phyloP scores from a whole-genome alignment of 2,329 filamentous ascomycete genomes.

The Trichocomaceae sp. region DNA sequence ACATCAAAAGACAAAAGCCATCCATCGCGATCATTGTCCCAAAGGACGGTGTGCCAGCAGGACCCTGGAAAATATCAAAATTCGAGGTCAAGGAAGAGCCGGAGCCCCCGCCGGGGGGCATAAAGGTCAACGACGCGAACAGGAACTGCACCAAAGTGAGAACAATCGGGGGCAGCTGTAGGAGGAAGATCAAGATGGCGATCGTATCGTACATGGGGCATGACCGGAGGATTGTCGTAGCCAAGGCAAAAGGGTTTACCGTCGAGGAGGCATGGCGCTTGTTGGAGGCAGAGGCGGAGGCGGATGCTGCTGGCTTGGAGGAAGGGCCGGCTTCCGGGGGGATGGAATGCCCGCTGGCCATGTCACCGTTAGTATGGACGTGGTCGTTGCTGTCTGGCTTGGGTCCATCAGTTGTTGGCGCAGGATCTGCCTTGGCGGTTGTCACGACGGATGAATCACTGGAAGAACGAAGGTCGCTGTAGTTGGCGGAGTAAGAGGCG shows the following conservation, averaged over 20 bases:
- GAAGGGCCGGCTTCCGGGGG: conserved; percentile 26
- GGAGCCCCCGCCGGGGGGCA: conserved; percentile 72
- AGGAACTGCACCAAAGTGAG: conserved; percentile 85
- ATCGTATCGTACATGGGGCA: conserved; percentile 92
- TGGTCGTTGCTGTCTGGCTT: conserved; percentile 32
- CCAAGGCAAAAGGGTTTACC: conserved; percentile 67
- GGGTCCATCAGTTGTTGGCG: conserved; percentile 20
- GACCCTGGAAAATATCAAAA: conserved; percentile 85
- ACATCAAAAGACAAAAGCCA: conserved; percentile 71
- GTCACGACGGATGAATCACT: conserved; percentile 30
- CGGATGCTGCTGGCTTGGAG: conserved; percentile 23
- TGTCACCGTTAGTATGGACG: conserved; percentile 30
- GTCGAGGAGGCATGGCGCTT: conserved; percentile 44
- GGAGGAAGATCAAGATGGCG: conserved; percentile 90
- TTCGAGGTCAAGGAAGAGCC: conserved; percentile 65
- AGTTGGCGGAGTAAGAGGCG: conserved; percentile 30
- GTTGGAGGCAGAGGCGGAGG: conserved; percentile 16
- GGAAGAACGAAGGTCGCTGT: conserved; percentile 36
- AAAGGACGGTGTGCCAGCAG: conserved; percentile 76
- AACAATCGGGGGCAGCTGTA: conserved; percentile 82
- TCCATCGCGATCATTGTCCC: conserved; percentile 81
- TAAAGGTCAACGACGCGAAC: conserved; percentile 88
- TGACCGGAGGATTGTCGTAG: conserved; percentile 78
- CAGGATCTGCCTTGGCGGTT: conserved; percentile 21
- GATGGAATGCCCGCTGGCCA: conserved; percentile 31